These are phyloP conservation scores for Bassia scoparia DNA, from an alignment of 148 eudicot species.

Conservation along the genomic window DNA sequence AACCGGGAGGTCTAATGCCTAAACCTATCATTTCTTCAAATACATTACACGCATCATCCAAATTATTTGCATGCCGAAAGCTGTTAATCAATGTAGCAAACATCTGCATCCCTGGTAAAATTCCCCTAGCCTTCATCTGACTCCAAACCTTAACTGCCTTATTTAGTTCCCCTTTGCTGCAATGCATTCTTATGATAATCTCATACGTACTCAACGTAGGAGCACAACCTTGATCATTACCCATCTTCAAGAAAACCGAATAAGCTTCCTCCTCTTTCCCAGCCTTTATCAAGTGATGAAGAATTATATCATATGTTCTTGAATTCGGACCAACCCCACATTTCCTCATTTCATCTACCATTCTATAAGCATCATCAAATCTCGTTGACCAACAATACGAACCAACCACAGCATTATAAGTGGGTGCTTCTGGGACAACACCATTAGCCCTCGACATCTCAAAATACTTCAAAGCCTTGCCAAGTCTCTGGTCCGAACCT, in stretches of 20 bases:
- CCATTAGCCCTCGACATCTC: slow-evolving; percentile 51
- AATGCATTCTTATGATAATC: slow-evolving; percentile 79
- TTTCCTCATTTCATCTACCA: slow-evolving; percentile 72
- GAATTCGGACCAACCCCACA: slow-evolving; percentile 64
- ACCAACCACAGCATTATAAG: slow-evolving; percentile 79
- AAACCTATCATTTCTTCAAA: slow-evolving; percentile 70
- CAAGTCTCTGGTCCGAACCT: slow-evolving; percentile 56
- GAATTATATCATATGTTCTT: slow-evolving; percentile 74
- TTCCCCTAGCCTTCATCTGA: slow-evolving; percentile 68
- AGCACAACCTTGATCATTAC: slow-evolving; percentile 47
- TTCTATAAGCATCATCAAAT: slow-evolving; percentile 61
- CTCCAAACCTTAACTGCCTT: slow-evolving; percentile 70
- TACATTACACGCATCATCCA: slow-evolving; percentile 66
- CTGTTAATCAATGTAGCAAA: slow-evolving; percentile 59
- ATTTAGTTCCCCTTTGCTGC: slow-evolving; percentile 43
- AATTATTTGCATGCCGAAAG: slow-evolving; percentile 52
- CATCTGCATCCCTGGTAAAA: slow-evolving; percentile 80
- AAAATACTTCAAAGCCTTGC: slow-evolving; percentile 61
- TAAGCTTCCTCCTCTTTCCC: slow-evolving; percentile 57
- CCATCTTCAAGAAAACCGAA: slow-evolving; percentile 51
- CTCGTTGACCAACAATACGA: slow-evolving; percentile 70
- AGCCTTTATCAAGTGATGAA: slow-evolving; percentile 62
- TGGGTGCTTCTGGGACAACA: slow-evolving; percentile 55
- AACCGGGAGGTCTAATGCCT: slow-evolving; percentile 81
- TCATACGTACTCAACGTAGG: slow-evolving; percentile 64